Percentiles rank a stretch among this genome's conserved stretches.
Evolutionary conservation across 2,329 filamentous ascomycete genomes (phyloP).

Genomic region (Ophiostoma sp.): DNA sequence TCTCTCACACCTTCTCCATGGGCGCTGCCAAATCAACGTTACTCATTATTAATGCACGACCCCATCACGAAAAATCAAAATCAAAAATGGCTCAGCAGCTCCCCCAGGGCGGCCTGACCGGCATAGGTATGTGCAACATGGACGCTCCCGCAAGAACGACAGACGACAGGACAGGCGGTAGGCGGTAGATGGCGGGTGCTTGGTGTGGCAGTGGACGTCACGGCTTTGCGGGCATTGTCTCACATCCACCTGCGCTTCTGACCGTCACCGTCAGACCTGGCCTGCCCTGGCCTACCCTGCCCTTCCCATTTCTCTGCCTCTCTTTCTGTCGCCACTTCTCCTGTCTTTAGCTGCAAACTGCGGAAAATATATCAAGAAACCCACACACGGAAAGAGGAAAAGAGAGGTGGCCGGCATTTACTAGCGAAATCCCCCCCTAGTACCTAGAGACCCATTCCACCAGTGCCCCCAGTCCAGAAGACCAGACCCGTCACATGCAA

Average conservation of each 20-base stretch:
- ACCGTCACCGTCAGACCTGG: background rate
- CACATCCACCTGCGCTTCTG: conserved; percentile 3
- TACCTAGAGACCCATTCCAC: background rate
- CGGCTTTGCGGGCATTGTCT: conserved; percentile 16
- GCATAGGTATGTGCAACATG: conserved; percentile 38
- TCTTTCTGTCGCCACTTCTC: background rate
- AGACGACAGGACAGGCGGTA: background rate
- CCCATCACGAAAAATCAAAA: conserved; percentile 21
- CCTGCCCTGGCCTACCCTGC: too few relatives aligned
- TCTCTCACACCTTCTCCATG: conserved; percentile 21
- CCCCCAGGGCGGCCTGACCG: conserved; percentile 36
- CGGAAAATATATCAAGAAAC: background rate
- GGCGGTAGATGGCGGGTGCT: background rate
- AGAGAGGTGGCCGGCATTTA: background rate
- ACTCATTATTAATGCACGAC: conserved; percentile 23
- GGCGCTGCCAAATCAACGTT: conserved; percentile 28
- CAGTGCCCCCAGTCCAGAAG: too few relatives aligned
- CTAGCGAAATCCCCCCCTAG: background rate
- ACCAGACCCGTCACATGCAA: conserved; percentile 11
- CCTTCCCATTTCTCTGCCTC: background rate
- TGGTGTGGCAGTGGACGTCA: conserved; percentile 14
- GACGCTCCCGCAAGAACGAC: background rate
- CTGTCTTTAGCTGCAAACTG: background rate
- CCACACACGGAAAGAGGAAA: background rate
- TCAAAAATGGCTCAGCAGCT: conserved; percentile 26